phyloP scores from a whole-genome alignment of 2,329 filamentous ascomycete genomes.

The Moelleriella libera region DNA sequence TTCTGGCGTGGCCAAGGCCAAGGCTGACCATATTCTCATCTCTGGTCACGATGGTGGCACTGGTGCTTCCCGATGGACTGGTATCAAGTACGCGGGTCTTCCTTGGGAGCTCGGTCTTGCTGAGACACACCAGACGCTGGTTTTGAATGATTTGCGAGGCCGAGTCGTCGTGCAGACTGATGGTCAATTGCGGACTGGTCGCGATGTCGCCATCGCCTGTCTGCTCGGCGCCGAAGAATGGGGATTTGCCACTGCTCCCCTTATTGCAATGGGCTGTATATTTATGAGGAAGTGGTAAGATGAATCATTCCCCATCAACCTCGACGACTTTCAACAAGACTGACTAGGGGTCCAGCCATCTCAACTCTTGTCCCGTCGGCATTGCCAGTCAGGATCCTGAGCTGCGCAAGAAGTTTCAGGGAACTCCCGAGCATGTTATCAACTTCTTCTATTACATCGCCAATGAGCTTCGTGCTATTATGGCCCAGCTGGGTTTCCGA shows the following conservation, averaged over 20 bases:
- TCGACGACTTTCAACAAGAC: neutral
- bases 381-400: conserved; percentile 95
- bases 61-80: conserved; percentile 92
- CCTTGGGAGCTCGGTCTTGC: conserved; percentile 95
- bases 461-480: conserved; percentile 91
- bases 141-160: conserved; percentile 88
- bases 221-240: conserved; percentile 95
- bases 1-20: conserved; percentile 93
- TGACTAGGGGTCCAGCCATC: neutral
- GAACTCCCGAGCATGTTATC: conserved; percentile 90
- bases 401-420: conserved; percentile 82
- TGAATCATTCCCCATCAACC: neutral
- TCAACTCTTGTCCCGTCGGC: conserved; percentile 76
- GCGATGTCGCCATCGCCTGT: conserved; percentile 89
- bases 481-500: conserved; percentile 89
- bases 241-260: conserved; percentile 86
- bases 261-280: conserved; percentile 95
- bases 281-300: conserved; percentile 72
- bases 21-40: conserved; percentile 92
- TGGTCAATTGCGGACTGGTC: conserved; percentile 81
- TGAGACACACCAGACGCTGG: conserved; percentile 91
- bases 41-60: conserved; percentile 96
- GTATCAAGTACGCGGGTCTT: conserved; percentile 95
- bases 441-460: conserved; percentile 99
- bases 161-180: conserved; percentile 95